A percentile compares a stretch with the other conserved stretches of the same genome.
Conservation (phyloP, 768 basidiomycete species). For the Termitomyces sp. region DNA sequence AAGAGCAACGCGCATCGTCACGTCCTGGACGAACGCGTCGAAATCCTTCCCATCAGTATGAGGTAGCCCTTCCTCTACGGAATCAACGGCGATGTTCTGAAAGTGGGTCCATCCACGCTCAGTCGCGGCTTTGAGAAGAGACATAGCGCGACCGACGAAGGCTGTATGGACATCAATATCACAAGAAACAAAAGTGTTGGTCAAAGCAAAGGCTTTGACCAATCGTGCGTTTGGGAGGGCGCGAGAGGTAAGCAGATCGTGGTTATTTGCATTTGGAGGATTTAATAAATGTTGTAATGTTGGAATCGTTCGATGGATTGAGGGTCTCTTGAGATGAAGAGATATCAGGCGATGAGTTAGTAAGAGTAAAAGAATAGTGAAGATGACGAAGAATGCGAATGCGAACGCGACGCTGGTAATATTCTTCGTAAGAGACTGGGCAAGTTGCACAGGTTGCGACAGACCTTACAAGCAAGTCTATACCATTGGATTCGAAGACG, state of each 20-base stretch:
- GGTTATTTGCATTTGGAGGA: slow-evolving; percentile 11
- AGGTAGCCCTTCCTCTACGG: slow-evolving; percentile 27
- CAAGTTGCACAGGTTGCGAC: background rate
- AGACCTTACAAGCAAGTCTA: slow-evolving; percentile 14
- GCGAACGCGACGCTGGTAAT: background rate
- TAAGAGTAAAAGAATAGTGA: background rate
- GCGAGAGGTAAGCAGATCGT: slow-evolving; percentile 29
- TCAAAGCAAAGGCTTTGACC: slow-evolving; percentile 31
- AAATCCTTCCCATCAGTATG: slow-evolving; percentile 23
- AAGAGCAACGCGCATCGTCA: slow-evolving; percentile 42
- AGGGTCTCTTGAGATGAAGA: background rate
- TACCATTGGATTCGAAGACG: slow-evolving; percentile 24
- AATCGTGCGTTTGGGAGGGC: slow-evolving; percentile 36
- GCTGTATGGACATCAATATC: slow-evolving; percentile 32
- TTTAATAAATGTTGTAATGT: slow-evolving; percentile 10
- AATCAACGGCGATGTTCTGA: slow-evolving; percentile 26
- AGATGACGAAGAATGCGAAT: background rate
- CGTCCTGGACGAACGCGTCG: slow-evolving; percentile 41
- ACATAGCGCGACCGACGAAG: slow-evolving; percentile 30
- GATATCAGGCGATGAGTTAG: background rate
- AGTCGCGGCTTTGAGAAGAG: slow-evolving; percentile 28
- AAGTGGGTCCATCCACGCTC: slow-evolving; percentile 35
- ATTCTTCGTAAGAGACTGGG: background rate
- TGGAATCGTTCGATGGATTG: slow-evolving; percentile 6
- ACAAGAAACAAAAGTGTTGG: slow-evolving; percentile 53